Conservation (phyloP, 225 moss, liverwort and hornwort genomes). For the Sphagnum tenellum region DNA sequence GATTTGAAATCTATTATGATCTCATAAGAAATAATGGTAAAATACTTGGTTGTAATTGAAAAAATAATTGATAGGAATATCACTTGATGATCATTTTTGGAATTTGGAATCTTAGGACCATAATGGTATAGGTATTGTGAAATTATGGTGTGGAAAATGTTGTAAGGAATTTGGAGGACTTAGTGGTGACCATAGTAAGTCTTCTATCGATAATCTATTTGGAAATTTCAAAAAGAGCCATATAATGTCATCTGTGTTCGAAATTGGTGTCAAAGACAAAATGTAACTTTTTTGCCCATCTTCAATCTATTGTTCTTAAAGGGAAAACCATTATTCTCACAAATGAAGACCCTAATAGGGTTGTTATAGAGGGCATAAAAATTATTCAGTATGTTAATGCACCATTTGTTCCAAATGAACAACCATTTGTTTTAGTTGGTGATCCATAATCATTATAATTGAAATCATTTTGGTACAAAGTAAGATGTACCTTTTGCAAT, state of each 20-base stretch:
- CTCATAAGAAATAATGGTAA: neutral
- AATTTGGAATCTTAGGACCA: neutral
- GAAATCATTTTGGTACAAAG: neutral
- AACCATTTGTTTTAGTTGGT: neutral
- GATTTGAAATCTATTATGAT: neutral
- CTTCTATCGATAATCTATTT: neutral
- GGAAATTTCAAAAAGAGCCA: neutral
- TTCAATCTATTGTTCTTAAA: too few species aligned
- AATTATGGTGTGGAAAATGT: neutral
- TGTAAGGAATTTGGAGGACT: neutral
- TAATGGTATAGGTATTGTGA: neutral
- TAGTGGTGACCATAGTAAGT: neutral
- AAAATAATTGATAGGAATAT: neutral
- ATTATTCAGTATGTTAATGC: too few species aligned
- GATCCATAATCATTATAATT: neutral
- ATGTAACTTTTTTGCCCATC: too few species aligned
- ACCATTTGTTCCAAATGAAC: too few species aligned
- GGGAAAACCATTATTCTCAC: neutral
- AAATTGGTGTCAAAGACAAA: too few species aligned
- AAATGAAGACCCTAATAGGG: too few species aligned
- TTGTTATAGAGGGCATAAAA: too few species aligned
- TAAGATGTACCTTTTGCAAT: neutral
- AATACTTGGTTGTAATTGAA: neutral
- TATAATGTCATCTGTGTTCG: too few species aligned
- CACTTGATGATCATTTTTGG: neutral